Percentiles rank a stretch among this genome's conserved stretches.
Conservation (phyloP, 108 stramenopile genomes). For the Fistulifera solaris region DNA sequence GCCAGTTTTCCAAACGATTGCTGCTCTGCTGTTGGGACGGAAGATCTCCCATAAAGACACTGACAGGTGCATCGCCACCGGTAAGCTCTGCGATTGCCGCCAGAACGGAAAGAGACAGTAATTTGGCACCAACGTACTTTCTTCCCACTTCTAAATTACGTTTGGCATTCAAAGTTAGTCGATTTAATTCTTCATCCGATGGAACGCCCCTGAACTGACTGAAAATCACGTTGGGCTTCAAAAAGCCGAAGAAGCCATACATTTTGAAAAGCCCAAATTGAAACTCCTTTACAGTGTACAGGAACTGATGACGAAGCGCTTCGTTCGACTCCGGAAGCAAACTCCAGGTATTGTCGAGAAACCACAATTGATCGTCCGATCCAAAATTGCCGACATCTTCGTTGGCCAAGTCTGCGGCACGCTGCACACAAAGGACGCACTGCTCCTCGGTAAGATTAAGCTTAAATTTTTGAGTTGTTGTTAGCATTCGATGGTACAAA, state of each 20-base stretch:
- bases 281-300: constrained; percentile 30
- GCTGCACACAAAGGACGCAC: constrained; percentile 28
- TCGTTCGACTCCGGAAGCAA: constrained; percentile 41
- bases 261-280: constrained; percentile 33
- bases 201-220: constrained; percentile 24
- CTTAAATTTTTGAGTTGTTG: constrained; percentile 12
- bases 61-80: constrained; percentile 49
- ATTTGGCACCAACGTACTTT: constrained; percentile 41
- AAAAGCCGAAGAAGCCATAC: constrained; percentile 37
- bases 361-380: constrained; percentile 23
- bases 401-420: constrained; percentile 25
- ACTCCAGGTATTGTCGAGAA: constrained; percentile 50
- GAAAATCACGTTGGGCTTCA: constrained; percentile 29
- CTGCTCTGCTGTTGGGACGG: constrained; percentile 10
- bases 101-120: constrained; percentile 23
- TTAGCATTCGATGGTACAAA: constrained; percentile 15
- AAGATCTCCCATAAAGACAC: constrained; percentile 39
- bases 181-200: constrained; percentile 9
- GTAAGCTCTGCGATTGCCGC: constrained; percentile 43
- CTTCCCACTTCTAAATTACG: constrained; percentile 28
- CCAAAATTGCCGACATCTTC: constrained; percentile 41
- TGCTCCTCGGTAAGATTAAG: constrained; percentile 22
- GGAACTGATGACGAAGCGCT: constrained; percentile 27
- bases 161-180: not conserved
- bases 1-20: not conserved